Evolutionary conservation across 164 flowering plant species (phyloP).

Genomic region (Vitis amurensis): DNA sequence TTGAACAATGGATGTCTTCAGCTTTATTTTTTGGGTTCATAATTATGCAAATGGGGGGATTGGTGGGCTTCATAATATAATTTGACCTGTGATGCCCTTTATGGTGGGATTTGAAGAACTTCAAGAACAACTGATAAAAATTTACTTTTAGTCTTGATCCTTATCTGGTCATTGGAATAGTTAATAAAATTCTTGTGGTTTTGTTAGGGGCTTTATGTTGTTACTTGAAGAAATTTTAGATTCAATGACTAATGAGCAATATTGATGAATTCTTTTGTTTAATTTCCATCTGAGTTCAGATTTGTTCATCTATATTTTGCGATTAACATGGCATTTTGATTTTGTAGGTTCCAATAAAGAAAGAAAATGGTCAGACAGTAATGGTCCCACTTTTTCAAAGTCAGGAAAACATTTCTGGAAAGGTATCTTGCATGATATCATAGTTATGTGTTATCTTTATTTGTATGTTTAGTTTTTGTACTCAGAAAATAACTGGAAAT

Average conservation of each 20-base stretch:
- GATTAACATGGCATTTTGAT: not conserved
- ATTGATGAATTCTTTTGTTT: not conserved
- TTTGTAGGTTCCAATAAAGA: slow-evolving; percentile 70
- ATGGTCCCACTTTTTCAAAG: slow-evolving; percentile 81
- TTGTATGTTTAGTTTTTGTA: not conserved
- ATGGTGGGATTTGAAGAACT: not conserved
- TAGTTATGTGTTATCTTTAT: not conserved
- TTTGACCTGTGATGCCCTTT: not conserved
- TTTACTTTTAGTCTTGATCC: not conserved
- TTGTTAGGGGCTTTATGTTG: too few relatives aligned
- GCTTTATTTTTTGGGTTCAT: too few relatives aligned
- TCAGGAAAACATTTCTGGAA: slow-evolving; percentile 89
- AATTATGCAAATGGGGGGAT: too few relatives aligned
- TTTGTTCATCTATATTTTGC: too few relatives aligned
- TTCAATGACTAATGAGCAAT: too few relatives aligned
- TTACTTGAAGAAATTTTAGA: too few relatives aligned
- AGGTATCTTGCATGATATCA: slow-evolving; percentile 46
- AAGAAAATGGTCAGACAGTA: slow-evolving; percentile 80
- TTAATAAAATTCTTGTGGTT: too few relatives aligned
- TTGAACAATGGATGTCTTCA: too few relatives aligned
- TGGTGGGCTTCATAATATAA: not conserved
- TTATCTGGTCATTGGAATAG: too few relatives aligned
- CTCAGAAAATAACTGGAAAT: not conserved
- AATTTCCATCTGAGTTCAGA: too few relatives aligned
- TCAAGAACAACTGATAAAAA: not conserved